Base-by-base conservation (phyloP, 2,329 filamentous ascomycete genomes). In the Sarocladium strictum region DNA sequence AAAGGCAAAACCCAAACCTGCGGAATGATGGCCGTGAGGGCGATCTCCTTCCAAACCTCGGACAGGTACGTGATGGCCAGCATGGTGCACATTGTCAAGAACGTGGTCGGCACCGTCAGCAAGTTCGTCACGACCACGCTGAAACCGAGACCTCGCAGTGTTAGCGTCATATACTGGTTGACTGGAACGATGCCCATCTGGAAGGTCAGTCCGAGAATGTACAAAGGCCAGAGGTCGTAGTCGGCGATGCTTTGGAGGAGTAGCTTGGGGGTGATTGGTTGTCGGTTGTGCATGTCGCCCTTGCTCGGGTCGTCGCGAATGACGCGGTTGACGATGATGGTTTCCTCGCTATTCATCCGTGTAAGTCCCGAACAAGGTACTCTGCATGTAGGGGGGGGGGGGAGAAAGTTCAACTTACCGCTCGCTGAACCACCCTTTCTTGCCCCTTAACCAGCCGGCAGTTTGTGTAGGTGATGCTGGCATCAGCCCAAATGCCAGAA, bases 221-320 rank as follows among this genome's bases (percentile, higher is more conserved):
- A 83, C 14, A 79, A 63, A 0, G 77, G 77, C 78, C 77, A 84
- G 41, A 84, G 67, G 54, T 83, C 76, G 52, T 76, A 81, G 59
- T 83, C 80, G 2, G 65, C 68, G 1, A 80, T 62, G 1, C 74
- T 72, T 5, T 73, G 64, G 72, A 74, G 77, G 2, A 81, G 70
- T 23, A 69, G 63, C 12, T 64, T 67, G 1, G 70, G 67, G 0
- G 76, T 78, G 26, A 82, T 72, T 0, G 73, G 72, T 60, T 80
- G 71, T 3, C 78, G 74, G 57, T 80, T 81, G 60, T 80, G 75
- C 73, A 82, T 80, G 54, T 76, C 75, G 41, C 74, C 72, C 60
- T 79, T 79, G 3, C 72, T 73, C 0, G 80, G 80, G 54, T 83
- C 81, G 51, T 85, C 81, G 2, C 81, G 74, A 27, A 73, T 63